Evolutionary conservation across 768 basidiomycete species (phyloP).

Genomic region (Trichaptum fuscoviolaceum): DNA sequence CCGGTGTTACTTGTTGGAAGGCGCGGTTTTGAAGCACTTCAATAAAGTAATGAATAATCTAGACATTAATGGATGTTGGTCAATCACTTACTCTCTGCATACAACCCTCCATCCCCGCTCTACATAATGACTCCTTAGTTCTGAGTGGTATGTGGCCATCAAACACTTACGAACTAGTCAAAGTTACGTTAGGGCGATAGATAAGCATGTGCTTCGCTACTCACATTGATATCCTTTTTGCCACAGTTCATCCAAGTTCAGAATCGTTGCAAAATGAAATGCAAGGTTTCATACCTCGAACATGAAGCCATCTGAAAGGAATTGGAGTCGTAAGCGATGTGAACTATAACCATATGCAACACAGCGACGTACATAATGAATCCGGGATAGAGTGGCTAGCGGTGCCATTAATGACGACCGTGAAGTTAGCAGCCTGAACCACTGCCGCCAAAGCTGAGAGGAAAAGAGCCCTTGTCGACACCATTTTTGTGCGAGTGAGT

Average conservation of each 20-base stretch:
- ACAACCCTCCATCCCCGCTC: conserved; percentile 71
- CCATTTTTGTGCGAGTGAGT: not conserved
- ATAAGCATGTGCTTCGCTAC: conserved; percentile 16
- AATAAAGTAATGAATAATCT: not conserved
- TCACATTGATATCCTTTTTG: conserved; percentile 55
- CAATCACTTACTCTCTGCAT: conserved; percentile 45
- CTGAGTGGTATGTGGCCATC: no score
- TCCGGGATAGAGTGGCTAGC: conserved; percentile 49
- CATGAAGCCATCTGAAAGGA: conserved; percentile 45
- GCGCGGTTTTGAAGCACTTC: conserved; percentile 66
- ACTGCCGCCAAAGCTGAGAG: not conserved
- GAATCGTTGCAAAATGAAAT: not conserved
- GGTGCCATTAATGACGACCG: conserved; percentile 30
- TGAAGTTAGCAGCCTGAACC: not conserved
- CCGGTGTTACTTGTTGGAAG: conserved; percentile 57
- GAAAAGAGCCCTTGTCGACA: not conserved
- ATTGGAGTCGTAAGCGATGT: not conserved
- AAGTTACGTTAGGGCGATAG: not conserved
- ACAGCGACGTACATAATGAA: conserved; percentile 39
- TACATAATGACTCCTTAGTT: conserved; percentile 16
- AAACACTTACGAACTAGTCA: not conserved
- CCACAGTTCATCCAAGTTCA: not conserved
- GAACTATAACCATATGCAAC: not conserved
- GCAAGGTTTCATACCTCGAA: conserved; percentile 40
- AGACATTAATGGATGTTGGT: not conserved